Percentiles rank a stretch among this genome's conserved stretches.
Evolutionary conservation across 1,284 basidiomycete species (phyloP).

Genomic region (Tylopilus sp.): DNA sequence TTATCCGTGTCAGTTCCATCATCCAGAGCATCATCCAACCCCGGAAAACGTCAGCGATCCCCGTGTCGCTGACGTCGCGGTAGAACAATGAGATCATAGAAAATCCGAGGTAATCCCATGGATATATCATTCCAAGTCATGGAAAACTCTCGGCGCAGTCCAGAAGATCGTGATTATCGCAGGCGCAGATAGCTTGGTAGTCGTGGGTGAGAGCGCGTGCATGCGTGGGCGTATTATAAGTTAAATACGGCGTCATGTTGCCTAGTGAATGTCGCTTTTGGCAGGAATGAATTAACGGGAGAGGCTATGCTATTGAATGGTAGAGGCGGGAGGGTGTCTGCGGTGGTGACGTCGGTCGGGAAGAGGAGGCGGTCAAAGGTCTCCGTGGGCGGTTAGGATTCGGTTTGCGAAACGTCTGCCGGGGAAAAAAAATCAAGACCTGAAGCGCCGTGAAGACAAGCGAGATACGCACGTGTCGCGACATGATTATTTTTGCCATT

Average conservation of each 20-base stretch:
- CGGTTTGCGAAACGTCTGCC: slow-evolving; percentile 31
- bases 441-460: not conserved
- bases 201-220: slow-evolving; percentile 19
- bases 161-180: slow-evolving; percentile 28
- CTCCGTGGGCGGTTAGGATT: slow-evolving; percentile 30
- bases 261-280: slow-evolving; percentile 19
- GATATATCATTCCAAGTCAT: slow-evolving; percentile 30
- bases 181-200: slow-evolving; percentile 15
- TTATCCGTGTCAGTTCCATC: slow-evolving; percentile 30
- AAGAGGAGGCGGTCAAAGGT: slow-evolving; percentile 18
- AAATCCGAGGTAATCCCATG: slow-evolving; percentile 17
- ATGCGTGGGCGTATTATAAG: slow-evolving; percentile 25
- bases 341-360: slow-evolving; percentile 24
- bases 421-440: not conserved
- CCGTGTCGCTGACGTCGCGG: slow-evolving; percentile 10
- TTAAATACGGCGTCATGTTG: slow-evolving; percentile 18
- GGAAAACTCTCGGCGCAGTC: slow-evolving; percentile 11
- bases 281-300: slow-evolving; percentile 13
- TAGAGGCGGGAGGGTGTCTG: slow-evolving; percentile 34
- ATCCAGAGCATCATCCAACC: slow-evolving; percentile 14
- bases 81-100: slow-evolving; percentile 18
- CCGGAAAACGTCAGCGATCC: slow-evolving; percentile 1
- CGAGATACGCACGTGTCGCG: slow-evolving; percentile 28
- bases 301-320: slow-evolving; percentile 32
- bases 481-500: slow-evolving; percentile 36